phyloP scores from a whole-genome alignment of 345 rosid species.

The Pistacia integerrima region DNA sequence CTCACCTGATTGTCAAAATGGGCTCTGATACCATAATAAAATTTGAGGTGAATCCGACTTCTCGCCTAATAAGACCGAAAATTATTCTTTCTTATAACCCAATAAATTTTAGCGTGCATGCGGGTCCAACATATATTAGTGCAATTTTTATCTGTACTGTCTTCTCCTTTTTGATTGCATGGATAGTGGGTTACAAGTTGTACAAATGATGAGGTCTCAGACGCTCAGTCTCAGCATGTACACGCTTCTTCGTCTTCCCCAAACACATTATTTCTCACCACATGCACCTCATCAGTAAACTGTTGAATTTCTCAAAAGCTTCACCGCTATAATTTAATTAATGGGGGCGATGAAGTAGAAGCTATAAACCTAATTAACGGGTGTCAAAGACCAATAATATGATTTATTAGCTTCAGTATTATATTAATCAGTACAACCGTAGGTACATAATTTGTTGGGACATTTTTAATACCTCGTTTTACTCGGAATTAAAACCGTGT shows the following conservation, averaged over 20 bases:
- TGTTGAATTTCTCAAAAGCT: no score
- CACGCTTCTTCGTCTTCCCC: neutral
- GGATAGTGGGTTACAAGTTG: slow-evolving; percentile 24
- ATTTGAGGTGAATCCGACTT: no score
- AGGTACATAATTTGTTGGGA: neutral
- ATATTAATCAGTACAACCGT: neutral
- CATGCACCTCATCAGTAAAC: no score
- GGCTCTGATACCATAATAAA: no score
- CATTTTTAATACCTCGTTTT: no score
- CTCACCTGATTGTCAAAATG: no score
- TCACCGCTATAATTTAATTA: no score
- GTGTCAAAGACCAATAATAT: neutral
- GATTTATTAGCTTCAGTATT: neutral
- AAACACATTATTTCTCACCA: neutral
- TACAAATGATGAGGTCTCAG: slow-evolving; percentile 16
- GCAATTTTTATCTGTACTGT: slow-evolving; percentile 29
- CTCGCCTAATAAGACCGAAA: no score
- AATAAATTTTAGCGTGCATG: no score
- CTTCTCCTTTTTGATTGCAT: slow-evolving; percentile 4
- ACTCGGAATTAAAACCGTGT: neutral
- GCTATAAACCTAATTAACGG: no score
- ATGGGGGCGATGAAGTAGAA: neutral
- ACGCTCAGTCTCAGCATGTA: slow-evolving; percentile 14
- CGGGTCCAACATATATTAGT: neutral
- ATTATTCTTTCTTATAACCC: no score